phyloP scores from a whole-genome alignment of 2,329 filamentous ascomycete genomes.

The Gaeumannomyces tritici region DNA sequence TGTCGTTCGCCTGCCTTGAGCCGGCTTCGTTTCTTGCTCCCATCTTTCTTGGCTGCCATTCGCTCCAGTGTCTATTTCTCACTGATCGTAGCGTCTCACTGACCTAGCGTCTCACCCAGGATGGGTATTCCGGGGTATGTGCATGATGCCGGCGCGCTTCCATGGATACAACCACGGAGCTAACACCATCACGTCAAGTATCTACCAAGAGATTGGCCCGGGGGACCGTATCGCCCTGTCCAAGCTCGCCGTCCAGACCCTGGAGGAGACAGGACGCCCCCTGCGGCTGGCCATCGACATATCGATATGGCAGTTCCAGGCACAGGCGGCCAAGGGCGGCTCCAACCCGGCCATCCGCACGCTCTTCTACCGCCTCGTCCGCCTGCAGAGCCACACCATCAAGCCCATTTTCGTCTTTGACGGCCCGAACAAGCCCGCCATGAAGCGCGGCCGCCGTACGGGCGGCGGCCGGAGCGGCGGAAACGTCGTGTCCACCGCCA shows the following conservation, averaged over 20 bases:
- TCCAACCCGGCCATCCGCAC: slow-evolving; percentile 84
- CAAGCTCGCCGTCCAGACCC: slow-evolving; percentile 70
- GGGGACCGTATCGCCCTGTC: slow-evolving; percentile 72
- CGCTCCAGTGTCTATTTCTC: not conserved
- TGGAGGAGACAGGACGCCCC: slow-evolving; percentile 60
- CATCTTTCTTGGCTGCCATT: not conserved
- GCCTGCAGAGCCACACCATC: slow-evolving; percentile 37
- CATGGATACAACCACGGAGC: not conserved
- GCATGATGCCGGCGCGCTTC: slow-evolving; percentile 5
- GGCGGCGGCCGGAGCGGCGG: slow-evolving; percentile 54
- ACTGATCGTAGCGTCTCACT: too few species aligned
- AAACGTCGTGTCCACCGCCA: slow-evolving; percentile 57
- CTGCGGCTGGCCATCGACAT: slow-evolving; percentile 87
- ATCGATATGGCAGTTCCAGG: slow-evolving; percentile 95
- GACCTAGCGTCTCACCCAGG: slow-evolving; percentile 4
- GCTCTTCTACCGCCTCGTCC: slow-evolving; percentile 79
- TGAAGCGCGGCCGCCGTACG: slow-evolving; percentile 77
- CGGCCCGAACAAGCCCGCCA: slow-evolving; percentile 44
- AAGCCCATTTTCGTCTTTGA: slow-evolving; percentile 46
- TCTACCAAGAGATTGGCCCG: slow-evolving; percentile 81
- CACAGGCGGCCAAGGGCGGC: slow-evolving; percentile 74
- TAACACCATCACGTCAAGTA: slow-evolving; percentile 40
- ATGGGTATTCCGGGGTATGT: slow-evolving; percentile 61
- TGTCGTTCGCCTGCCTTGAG: not conserved
- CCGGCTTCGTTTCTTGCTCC: not conserved